phyloP scores from a whole-genome alignment of 2,329 filamentous ascomycete species.

The Phyllosticta citriasiana region DNA sequence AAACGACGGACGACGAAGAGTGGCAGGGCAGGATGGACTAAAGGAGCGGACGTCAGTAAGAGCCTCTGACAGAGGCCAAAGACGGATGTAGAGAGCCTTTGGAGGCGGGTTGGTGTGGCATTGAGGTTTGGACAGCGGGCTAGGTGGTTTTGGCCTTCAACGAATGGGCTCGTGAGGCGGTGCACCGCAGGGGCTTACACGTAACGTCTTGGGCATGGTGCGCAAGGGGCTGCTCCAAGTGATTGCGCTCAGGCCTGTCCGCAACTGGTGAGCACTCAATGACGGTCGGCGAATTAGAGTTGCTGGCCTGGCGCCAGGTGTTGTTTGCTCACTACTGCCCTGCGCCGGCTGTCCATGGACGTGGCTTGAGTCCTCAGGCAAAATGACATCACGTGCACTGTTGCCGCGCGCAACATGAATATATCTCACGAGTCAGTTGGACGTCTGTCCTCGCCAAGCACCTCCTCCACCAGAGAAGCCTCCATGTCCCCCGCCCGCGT shows the following conservation, averaged over 20 bases:
- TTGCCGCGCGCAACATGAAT: not conserved
- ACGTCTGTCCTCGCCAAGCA: not conserved
- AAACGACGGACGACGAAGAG: not conserved
- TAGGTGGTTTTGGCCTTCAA: conserved; percentile 7
- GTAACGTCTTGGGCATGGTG: conserved; percentile 3
- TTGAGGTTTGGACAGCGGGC: not conserved
- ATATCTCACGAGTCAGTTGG: not conserved
- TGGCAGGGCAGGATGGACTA: not conserved
- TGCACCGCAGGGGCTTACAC: conserved; percentile 7
- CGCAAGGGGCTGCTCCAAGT: conserved; percentile 7
- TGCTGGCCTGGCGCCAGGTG: not conserved
- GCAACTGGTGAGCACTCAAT: not conserved
- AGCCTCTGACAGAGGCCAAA: not conserved
- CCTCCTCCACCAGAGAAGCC: not conserved
- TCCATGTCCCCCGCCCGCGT: not conserved
- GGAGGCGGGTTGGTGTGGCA: not conserved
- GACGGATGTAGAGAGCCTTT: not conserved
- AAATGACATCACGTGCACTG: not conserved
- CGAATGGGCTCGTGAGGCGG: conserved; percentile 4
- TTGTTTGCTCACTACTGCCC: not conserved
- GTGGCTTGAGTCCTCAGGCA: not conserved
- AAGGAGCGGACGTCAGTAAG: conserved; percentile 7
- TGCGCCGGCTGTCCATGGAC: not conserved
- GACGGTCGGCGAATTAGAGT: not conserved
- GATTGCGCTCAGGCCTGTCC: not conserved